Conservation (phyloP, 2,329 filamentous ascomycete species). For the Colletotrichum spinosum region DNA sequence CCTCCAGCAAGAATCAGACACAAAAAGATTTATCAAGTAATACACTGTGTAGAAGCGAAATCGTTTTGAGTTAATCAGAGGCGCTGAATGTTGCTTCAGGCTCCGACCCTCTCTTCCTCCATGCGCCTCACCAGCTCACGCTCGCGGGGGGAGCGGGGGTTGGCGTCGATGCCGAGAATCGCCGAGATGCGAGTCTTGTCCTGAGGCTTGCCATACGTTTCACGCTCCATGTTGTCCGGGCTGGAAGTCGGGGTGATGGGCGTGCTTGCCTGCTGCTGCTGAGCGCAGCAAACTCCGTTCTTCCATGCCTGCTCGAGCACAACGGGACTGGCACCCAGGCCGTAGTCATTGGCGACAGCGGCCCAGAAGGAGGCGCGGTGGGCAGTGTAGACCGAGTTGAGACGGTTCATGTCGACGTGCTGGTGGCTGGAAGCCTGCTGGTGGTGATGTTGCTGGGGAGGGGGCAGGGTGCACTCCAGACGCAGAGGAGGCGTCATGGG, state of each 20-base stretch:
- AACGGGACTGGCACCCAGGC: constrained; percentile 69
- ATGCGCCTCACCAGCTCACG: constrained; percentile 67
- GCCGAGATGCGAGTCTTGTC: constrained; percentile 73
- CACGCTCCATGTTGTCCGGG: constrained; percentile 58
- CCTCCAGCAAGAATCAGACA: constrained; percentile 29
- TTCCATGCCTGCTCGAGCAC: constrained; percentile 79
- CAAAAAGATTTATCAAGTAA: constrained; percentile 33
- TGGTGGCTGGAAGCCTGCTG: constrained; percentile 45
- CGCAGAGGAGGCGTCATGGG: constrained; percentile 61
- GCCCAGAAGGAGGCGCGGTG: constrained; percentile 81
- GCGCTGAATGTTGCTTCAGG: constrained; percentile 28
- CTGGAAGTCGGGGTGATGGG: constrained; percentile 67
- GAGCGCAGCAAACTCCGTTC: constrained; percentile 56
- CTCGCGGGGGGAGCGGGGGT: constrained; percentile 67
- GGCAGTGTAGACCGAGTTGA: constrained; percentile 76
- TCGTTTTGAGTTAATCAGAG: not conserved
- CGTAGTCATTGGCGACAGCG: constrained; percentile 78
- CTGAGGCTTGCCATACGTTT: constrained; percentile 52
- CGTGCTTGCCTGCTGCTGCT: constrained; percentile 51
- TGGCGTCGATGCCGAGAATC: constrained; percentile 70
- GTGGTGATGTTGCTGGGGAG: constrained; percentile 46
- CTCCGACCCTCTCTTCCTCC: constrained; percentile 60
- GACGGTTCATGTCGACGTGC: constrained; percentile 72
- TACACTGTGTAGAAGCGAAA: constrained; percentile 36
- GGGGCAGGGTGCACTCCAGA: constrained; percentile 68